phyloP scores from a whole-genome alignment of 257 asterid species.

The Linaria vulgaris region DNA sequence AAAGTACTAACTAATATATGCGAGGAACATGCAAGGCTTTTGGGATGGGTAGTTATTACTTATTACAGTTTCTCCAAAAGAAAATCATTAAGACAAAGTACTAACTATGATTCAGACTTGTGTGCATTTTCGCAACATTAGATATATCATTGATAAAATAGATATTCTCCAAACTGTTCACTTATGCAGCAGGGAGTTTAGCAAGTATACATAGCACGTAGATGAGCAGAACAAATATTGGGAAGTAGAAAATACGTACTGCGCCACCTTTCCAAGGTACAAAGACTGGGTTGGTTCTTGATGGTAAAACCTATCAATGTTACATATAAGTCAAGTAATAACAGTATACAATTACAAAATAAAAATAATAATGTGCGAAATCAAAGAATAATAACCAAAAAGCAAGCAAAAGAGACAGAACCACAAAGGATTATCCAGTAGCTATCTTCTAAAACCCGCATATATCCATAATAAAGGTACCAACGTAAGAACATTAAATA shows the following conservation, averaged over 20 bases:
- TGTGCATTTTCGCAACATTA: too few species aligned
- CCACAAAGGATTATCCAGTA: not conserved
- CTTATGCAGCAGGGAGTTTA: too few species aligned
- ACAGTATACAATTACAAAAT: not conserved
- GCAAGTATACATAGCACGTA: too few species aligned
- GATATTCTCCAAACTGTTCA: not conserved
- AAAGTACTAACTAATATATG: not conserved
- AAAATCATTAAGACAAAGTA: too few species aligned
- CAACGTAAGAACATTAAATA: not conserved
- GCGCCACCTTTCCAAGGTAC: slow-evolving; percentile 98
- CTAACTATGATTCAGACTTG: too few species aligned
- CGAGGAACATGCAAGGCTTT: not conserved
- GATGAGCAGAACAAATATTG: not conserved
- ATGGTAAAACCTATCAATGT: slow-evolving; percentile 68
- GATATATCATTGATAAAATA: not conserved
- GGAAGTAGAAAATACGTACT: slow-evolving; percentile 47
- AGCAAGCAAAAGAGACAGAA: slow-evolving; percentile 10
- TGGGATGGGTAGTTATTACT: too few species aligned
- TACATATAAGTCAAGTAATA: slow-evolving; percentile 9
- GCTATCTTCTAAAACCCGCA: not conserved
- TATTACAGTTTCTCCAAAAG: too few species aligned
- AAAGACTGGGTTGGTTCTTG: slow-evolving; percentile 70
- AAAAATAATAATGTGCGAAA: not conserved
- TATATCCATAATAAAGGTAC: slow-evolving; percentile 4
- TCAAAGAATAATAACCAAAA: slow-evolving; percentile 18